phyloP scores from a whole-genome alignment of 768 basidiomycete genomes.

The Inosperma sp. region DNA sequence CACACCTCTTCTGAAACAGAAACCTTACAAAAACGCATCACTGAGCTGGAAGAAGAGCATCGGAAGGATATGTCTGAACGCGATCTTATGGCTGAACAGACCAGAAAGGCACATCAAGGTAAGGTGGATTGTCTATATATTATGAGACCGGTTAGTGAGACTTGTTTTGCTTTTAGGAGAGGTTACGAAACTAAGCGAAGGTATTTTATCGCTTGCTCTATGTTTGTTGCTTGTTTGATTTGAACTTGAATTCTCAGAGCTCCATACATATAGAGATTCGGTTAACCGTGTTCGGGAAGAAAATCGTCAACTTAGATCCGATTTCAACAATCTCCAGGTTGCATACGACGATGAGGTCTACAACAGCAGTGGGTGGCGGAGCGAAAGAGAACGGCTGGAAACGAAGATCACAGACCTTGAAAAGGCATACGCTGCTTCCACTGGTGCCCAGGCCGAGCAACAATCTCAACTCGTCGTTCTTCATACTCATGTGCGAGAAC shows the following conservation, averaged over 20 bases:
- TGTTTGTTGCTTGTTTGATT: background rate
- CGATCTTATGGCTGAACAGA: constrained; percentile 74
- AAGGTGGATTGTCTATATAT: constrained; percentile 11
- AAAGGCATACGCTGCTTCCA: constrained; percentile 71
- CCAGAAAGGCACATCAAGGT: constrained; percentile 86
- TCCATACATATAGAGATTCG: constrained; percentile 72
- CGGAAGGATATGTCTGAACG: constrained; percentile 76
- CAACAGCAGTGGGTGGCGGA: constrained; percentile 77
- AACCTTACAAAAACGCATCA: constrained; percentile 59
- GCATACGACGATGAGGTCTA: constrained; percentile 75
- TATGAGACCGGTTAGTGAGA: background rate
- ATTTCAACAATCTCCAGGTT: constrained; percentile 70
- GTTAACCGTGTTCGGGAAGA: constrained; percentile 77
- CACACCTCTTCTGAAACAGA: constrained; percentile 63
- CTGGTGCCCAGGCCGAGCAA: constrained; percentile 70
- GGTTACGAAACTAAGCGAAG: constrained; percentile 69
- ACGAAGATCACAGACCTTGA: constrained; percentile 74
- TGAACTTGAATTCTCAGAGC: constrained; percentile 12
- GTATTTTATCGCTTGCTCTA: background rate
- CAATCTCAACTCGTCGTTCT: constrained; percentile 79
- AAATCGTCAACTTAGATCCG: constrained; percentile 70
- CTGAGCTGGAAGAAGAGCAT: constrained; percentile 75
- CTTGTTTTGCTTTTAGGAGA: constrained; percentile 45
- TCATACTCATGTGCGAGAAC: constrained; percentile 81
- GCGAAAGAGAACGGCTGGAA: constrained; percentile 83